Percentiles rank a stretch among this genome's conserved stretches.
Evolutionary conservation across 2,329 filamentous ascomycete genomes (phyloP).

Genomic region (Arthrinium puccinioides): DNA sequence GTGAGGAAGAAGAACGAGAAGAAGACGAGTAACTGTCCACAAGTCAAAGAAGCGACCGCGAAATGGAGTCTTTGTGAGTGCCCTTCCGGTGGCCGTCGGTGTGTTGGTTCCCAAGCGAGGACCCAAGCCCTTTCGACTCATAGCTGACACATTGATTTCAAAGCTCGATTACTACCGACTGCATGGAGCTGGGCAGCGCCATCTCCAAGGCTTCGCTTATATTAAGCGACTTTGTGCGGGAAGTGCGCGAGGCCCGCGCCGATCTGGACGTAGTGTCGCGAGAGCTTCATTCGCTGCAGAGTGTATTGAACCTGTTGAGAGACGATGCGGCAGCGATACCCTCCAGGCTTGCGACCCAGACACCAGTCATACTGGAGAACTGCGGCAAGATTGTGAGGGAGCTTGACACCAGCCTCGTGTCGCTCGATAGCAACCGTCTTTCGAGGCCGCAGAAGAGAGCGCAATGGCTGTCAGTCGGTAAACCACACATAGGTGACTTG

Average conservation of each 20-base stretch:
- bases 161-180: conserved; percentile 30
- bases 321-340: conserved; percentile 31
- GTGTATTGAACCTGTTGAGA: conserved; percentile 28
- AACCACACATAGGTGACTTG: conserved; percentile 23
- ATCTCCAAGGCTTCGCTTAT: conserved; percentile 24
- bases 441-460: conserved; percentile 27
- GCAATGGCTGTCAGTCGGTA: conserved; percentile 27
- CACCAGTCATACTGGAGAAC: conserved; percentile 25
- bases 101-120: too few species aligned
- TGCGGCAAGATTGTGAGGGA: conserved; percentile 28
- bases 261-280: conserved; percentile 31
- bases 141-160: conserved; percentile 1
- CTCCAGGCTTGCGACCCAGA: conserved; percentile 24
- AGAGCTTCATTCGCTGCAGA: conserved; percentile 33
- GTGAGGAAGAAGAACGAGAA: too few species aligned
- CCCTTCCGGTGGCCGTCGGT: too few species aligned
- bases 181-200: conserved; percentile 26
- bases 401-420: conserved; percentile 24
- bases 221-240: conserved; percentile 28
- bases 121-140: too few species aligned
- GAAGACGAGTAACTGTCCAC: too few species aligned
- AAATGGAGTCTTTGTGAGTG: too few species aligned
- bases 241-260: conserved; percentile 31
- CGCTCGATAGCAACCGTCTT: conserved; percentile 21
- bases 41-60: too few species aligned